Evolutionary conservation across 495 filamentous ascomycete species (phyloP).

Genomic region (Venustampulla echinocandica): DNA sequence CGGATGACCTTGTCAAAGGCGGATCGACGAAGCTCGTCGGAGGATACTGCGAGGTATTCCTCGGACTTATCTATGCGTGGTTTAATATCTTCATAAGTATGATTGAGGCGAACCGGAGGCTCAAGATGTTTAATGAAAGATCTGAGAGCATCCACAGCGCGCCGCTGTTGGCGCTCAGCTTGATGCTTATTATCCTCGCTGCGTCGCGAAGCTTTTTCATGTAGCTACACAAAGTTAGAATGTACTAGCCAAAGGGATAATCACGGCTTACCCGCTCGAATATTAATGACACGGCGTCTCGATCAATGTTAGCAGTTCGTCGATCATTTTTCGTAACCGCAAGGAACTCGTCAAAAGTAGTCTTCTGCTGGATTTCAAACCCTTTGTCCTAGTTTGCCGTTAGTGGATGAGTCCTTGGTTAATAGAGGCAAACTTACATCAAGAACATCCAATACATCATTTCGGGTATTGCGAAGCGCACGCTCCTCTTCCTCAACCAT

Average conservation of each 20-base stretch:
- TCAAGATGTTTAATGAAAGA: constrained; percentile 85
- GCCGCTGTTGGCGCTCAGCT: constrained; percentile 76
- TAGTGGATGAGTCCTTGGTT: constrained; percentile 18
- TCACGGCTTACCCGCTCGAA: constrained; percentile 57
- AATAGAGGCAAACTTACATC: constrained; percentile 53
- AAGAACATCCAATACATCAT: constrained; percentile 81
- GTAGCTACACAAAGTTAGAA: constrained; percentile 43
- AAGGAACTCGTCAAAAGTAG: constrained; percentile 79
- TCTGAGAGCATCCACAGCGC: constrained; percentile 74
- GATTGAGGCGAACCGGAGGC: constrained; percentile 64
- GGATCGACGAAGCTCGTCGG: constrained; percentile 69
- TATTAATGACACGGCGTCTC: constrained; percentile 63
- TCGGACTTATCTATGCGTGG: constrained; percentile 67
- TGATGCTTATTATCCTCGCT: constrained; percentile 78
- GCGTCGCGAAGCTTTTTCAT: constrained; percentile 64
- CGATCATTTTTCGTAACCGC: constrained; percentile 68
- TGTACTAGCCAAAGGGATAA: constrained; percentile 15
- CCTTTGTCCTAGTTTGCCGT: constrained; percentile 60
- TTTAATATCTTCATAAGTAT: constrained; percentile 81
- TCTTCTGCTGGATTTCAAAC: constrained; percentile 79
- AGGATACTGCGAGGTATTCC: constrained; percentile 73
- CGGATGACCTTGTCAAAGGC: constrained; percentile 93
- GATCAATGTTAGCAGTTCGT: constrained; percentile 74
- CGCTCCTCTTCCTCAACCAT: constrained; percentile 89
- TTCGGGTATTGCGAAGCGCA: constrained; percentile 67